phyloP scores from a whole-genome alignment of 768 basidiomycete genomes.

The Dacryopinax spathularia region DNA sequence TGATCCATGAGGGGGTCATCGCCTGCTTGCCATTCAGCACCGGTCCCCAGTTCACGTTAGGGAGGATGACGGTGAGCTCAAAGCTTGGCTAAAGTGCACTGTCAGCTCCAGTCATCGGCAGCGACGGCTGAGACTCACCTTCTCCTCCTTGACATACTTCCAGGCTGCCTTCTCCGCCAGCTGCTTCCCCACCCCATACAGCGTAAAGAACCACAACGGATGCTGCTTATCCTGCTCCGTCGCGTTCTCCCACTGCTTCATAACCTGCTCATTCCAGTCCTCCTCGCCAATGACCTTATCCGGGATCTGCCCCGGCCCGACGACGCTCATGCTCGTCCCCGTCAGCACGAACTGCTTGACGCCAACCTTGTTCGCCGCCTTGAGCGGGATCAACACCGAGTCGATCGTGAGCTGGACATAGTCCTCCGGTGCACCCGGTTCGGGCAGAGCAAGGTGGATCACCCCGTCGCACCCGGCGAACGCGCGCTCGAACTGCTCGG shows the following conservation, averaged over 20 bases:
- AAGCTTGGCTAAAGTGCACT: neutral
- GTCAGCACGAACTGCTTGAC: neutral
- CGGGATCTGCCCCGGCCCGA: neutral
- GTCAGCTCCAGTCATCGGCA: neutral
- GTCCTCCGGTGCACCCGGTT: neutral
- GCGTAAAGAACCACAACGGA: neutral
- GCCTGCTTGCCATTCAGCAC: neutral
- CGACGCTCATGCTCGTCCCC: neutral
- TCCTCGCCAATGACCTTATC: neutral
- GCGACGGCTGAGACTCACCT: neutral
- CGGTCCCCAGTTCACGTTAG: neutral
- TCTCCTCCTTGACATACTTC: neutral
- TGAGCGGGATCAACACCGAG: neutral
- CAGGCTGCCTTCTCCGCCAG: neutral
- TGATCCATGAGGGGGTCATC: neutral
- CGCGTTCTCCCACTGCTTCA: neutral
- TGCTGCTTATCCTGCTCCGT: neutral
- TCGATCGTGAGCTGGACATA: neutral
- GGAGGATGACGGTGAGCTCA: neutral
- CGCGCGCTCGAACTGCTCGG: neutral
- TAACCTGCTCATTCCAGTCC: neutral
- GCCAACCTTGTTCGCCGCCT: neutral
- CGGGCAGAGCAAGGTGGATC: neutral
- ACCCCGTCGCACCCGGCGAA: neutral
- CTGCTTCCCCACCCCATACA: neutral